Base-by-base conservation (phyloP, 805 yeast species). In the Wickerhamiella sorbophila region DNA sequence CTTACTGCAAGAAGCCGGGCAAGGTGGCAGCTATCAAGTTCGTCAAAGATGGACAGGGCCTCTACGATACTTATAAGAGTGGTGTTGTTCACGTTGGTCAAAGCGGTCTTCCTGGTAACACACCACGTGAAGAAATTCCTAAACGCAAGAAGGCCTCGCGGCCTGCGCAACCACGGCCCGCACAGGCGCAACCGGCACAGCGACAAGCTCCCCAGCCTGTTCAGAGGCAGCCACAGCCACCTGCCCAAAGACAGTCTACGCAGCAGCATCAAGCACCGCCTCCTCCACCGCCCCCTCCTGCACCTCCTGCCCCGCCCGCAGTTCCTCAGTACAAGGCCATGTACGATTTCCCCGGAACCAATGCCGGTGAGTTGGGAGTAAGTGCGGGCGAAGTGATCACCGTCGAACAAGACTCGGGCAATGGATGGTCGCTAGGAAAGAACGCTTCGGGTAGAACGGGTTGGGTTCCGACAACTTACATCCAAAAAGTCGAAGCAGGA, bases 391-490 rank as follows among this genome's bases (percentile, higher is more conserved):
- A 82, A 36, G 65, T 84, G 37, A 76, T 88, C 31, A 75, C 75
- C 47, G 74, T 91, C 27, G 64, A 77, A 2, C 78, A 72, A 54
- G 75, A 79, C 48, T 83, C 79, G 44, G 76, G 78, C 36, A 87
- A 83, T 47, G 95, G 95, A 15, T 91, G 99, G 99, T 88, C 94
- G 52, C 68, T 91, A 44, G 96, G 86, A 8, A 81, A 80, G 57
- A 68, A 75, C 27, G 58, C 79, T 46, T 87, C 80, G 54, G 91
- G 82, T 33, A 72, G 66, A 43, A 91, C 86, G 58, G 99, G 99
- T 4, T 91, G 98, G 98, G 88, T 91, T 10, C 99, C 99, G 12
- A 79, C 91, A 18, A 82, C 87, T n/a, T 91, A 87, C 57, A 75
- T 88, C 54, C 75, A 66, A 45, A 59, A 58, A 43, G 43, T 41